Base-by-base conservation (phyloP, 768 basidiomycete species). In the Neoboletus subvelutipes region DNA sequence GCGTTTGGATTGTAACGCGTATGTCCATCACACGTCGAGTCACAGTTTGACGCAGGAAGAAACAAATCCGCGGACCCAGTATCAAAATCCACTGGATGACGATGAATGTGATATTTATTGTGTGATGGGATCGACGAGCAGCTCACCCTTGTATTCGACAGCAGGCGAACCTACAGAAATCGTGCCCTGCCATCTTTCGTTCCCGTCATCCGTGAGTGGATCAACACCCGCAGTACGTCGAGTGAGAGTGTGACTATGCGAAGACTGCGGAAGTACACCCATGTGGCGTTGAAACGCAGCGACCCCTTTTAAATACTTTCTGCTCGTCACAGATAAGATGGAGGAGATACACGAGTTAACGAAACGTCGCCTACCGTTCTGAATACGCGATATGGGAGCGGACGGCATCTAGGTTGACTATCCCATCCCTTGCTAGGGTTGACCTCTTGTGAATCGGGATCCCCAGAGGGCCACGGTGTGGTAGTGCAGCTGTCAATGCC, bases 41-140 rank as follows among this genome's bases (percentile, higher is more conserved):
- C 55, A 60, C 74, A 75, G 13, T 52, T 40, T 6, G 59, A 43
- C 4, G 56, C 60, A 46, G 74, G 74, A n/a, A 75, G 56, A 53
- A 76, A 69, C 17, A 72, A 43, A 45, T 75, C 74, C 12, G 71
- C 60, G 15, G 71, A 72, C 13, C 74, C 75, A 9, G 74, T 75
- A 50, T 76, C 75, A 31, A 75, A 74, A 29, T 70, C 66, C 52
- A 71, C 67, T 69, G 31, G 2, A 37, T 10, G 22, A 48, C 3
- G 20, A 28, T 33, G 22, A 48, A 46, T 41, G 26, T 42, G 28
- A 31, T n/a, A 12, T 28, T 15, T n/a, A 12, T 28, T 15, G 20
- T 13, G 6, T 22, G 11, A 39, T 2, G 15, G 26, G 3, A 33
- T n/a, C 17, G 13, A 31, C 20, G 24, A 31, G 31, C 22, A 17